Conservation (phyloP, 2,329 filamentous ascomycete genomes). For the Colletotrichum orchidophilum region DNA sequence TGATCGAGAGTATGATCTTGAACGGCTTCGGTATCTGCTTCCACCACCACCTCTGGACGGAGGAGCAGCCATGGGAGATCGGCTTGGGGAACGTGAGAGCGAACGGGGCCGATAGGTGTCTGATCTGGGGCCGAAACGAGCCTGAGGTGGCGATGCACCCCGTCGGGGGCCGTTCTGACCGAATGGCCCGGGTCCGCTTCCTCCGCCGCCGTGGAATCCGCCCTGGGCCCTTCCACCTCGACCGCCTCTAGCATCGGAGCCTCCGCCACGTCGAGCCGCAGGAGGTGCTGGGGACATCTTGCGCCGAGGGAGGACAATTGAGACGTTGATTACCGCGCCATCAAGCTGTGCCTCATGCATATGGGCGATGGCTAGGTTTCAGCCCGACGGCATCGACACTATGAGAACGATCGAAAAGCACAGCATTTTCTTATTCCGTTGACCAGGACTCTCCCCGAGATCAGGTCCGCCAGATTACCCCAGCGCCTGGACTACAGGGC, state of each 20-base stretch:
- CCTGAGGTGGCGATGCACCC: constrained; percentile 47
- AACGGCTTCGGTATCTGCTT: constrained; percentile 56
- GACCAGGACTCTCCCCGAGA: neutral
- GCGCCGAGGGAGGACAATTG: constrained; percentile 84
- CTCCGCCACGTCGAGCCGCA: constrained; percentile 69
- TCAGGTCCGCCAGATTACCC: neutral
- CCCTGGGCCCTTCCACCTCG: constrained; percentile 35
- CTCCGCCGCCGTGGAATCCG: constrained; percentile 43
- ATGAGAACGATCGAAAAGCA: neutral
- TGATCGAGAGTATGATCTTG: constrained; percentile 57
- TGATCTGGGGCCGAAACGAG: constrained; percentile 53
- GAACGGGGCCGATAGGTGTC: constrained; percentile 73
- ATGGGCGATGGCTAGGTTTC: constrained; percentile 78
- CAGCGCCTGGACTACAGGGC: neutral
- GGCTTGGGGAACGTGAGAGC: constrained; percentile 57
- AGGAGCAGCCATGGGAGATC: constrained; percentile 47
- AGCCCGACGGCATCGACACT: neutral
- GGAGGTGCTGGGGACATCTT: constrained; percentile 86
- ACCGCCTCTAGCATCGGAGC: constrained; percentile 63
- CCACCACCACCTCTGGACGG: constrained; percentile 43
- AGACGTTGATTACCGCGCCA: constrained; percentile 83
- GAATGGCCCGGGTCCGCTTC: constrained; percentile 44
- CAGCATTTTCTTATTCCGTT: neutral
- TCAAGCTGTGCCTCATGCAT: constrained; percentile 99
- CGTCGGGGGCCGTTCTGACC: constrained; percentile 48